Evolutionary conservation across 2,329 filamentous ascomycete species (phyloP), one percentile per base, ranked within the genome.

Genomic region (Tolypocladium amazonense): DNA sequence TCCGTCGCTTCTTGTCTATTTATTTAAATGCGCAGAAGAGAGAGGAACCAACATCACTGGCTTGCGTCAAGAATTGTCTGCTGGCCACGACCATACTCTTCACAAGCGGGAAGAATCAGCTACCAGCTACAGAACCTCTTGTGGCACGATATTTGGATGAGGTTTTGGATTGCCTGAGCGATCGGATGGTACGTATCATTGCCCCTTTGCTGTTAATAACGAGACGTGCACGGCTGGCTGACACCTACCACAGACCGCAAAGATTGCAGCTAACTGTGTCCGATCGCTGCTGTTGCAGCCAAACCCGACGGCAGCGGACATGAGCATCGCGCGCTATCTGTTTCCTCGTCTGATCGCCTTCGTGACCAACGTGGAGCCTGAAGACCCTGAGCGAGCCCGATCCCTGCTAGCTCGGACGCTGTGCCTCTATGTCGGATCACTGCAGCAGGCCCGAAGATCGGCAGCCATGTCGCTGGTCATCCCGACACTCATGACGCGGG

Each of bases 1-100:
- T 97, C 12, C 85, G 88, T 37, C 86, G 90, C 6, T 94, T 97
- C 77, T 75, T 96, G 30, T 84, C 88, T 23, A 94, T 95, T 58
- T 86, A 92, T 65, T 79, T 88, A 27, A 80, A 89, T 64, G 88
- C 87, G 0, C 89, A 92, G 73, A 89, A 87, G 70, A 83, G 89
- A 47, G 89, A 92, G 68, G 75, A 72, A 11, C 86, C 92, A 25
- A 86, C 88, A 6, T 91, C 92, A 3, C 79, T 99, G 30, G 79
- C 88, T 1, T 96, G 92, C 71, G 93, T 97, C 68, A 97, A 95
- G 78, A 99, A 97, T 69, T 89, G 88, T 5, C 83, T 99, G 6
- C 80, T 99, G 56, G 90, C 92, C 0, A 88, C 88, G 55, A 96
- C 94, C 0, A 89, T 99, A 61, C 81, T 99, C 11, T 86, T 99